Evolutionary conservation across 129 eudicot genomes (phyloP), one percentile per base, ranked within the genome.

Genomic region (Lactuca sativa): DNA sequence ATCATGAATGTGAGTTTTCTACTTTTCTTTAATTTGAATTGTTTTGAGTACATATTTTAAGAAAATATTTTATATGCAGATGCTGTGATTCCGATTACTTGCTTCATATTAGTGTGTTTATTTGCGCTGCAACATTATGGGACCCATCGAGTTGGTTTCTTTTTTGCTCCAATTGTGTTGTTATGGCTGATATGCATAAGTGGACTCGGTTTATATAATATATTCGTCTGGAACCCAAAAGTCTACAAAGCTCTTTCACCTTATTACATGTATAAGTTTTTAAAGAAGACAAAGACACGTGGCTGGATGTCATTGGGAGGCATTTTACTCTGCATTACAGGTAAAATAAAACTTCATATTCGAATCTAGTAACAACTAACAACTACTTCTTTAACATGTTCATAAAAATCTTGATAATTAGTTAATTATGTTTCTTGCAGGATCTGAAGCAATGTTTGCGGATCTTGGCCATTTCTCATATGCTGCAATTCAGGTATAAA

Each of bases 261-360:
- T 3, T 82, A 79, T 78, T 92, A 89, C 85, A 92, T 92, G 98
- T 70, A 82, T 56, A 86, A 81, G 85, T 92, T 92, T 73, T 75
- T 92, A 83, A 92, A 84, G 82, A 92, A 92, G 88, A 92, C 98
- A 2, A 76, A 82, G 37, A 84, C 63, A 83, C 79, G 86, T 53
- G 98, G 98, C 21, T 92, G 98, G 98, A 92, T 92, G 97, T 91
- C 97, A 54, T 77, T 91, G 81, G 97, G 97, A 41, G 97, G 97
- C 61, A 85, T 88, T 67, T 73, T 92, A 47, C 36, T 92, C 60
- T 92, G 98, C 92, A 89, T 89, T 43, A 92, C 98, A 81, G 98
- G 98, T 89, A 74, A 74, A 62, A 56, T 38, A 18, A 4, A 3
- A 56, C 30, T 17, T 9, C 12, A 9, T 37, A 18, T 33, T 54